These are phyloP conservation scores for Clitopilus passeckerianus DNA, from an alignment of 768 basidiomycete genomes.

Conservation along the genomic window DNA sequence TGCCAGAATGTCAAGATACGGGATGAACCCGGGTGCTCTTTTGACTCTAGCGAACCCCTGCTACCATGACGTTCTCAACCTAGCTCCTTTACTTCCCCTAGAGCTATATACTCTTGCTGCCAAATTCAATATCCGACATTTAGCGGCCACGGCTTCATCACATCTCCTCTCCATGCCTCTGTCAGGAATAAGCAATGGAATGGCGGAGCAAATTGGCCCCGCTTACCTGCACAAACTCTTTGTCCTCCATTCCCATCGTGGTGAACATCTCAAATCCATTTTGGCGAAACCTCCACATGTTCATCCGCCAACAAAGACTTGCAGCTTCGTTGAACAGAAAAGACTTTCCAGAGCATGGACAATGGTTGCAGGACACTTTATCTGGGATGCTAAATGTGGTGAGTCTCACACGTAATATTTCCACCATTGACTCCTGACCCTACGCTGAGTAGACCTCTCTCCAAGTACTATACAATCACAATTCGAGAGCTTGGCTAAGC, in stretches of 20 bases:
- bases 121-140: slow-evolving; percentile 34
- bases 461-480: not conserved
- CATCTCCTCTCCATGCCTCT: slow-evolving; percentile 44
- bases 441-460: not conserved
- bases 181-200: slow-evolving; percentile 37
- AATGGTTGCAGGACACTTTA: slow-evolving; percentile 18
- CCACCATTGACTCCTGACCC: not conserved
- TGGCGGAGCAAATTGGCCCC: slow-evolving; percentile 40
- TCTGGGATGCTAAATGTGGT: slow-evolving; percentile 21
- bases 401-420: not conserved
- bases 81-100: slow-evolving; percentile 39
- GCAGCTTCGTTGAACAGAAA: slow-evolving; percentile 12
- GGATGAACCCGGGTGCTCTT: slow-evolving; percentile 26
- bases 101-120: slow-evolving; percentile 45
- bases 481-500: not conserved
- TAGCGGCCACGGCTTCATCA: slow-evolving; percentile 45
- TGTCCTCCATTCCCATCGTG: slow-evolving; percentile 47
- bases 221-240: slow-evolving; percentile 49
- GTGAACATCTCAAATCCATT: slow-evolving; percentile 50
- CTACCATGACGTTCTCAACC: slow-evolving; percentile 32
- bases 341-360: slow-evolving; percentile 23
- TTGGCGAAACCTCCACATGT: slow-evolving; percentile 17
- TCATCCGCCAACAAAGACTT: slow-evolving; percentile 10
- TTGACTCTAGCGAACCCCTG: slow-evolving; percentile 29
- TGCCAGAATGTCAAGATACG: slow-evolving; percentile 25